Evolutionary conservation across 2,329 filamentous ascomycete species (phyloP), one percentile per base, ranked within the genome.

Genomic region (Daldinia sp.): DNA sequence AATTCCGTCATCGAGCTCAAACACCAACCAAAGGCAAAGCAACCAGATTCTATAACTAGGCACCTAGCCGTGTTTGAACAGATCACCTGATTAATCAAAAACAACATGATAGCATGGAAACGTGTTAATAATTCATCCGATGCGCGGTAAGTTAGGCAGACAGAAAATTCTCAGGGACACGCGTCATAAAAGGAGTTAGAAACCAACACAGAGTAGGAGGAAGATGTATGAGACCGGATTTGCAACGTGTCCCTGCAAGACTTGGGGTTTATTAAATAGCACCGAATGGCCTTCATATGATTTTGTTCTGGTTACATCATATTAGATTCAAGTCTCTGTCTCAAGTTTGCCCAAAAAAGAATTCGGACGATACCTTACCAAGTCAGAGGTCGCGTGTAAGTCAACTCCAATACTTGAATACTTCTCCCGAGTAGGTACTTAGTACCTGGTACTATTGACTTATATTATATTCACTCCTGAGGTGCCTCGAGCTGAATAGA

Each of bases 171-270:
- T 51, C 20, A 60, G 39, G 33, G 20, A 37, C 10, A 48, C 59
- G 63, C 59, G 67, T 69, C 63, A 66, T 53, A 33, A 50, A 42
- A 15, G 58, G 30, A n/a, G 62, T 30, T 30, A 26, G 26, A 23
- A 35, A 35, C 33, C 37, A 60, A 44, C 48, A 23, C 42, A 42
- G 42, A 53, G n/a, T 18, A 51, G 35, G 7, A 50, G 9, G 33
- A 35, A 9, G 5, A 57, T 28, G 41, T n/a, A 51, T 15, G 3
- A 67, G 44, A 4, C 18, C 9, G 39, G 10, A 20, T 42, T 12
- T 63, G 67, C 60, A 67, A 69, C 63, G 67, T 67, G 67, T 69
- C 56, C 53, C 23, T 51, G 33, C 28, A 35, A 33, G 12, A 20
- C 23, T 53, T 60, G 48, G 35, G 26, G 39, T 20, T 33, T 56